Evolutionary conservation across 2,329 filamentous ascomycete genomes (phyloP).

Genomic region (Xylariomycetidae sp.): DNA sequence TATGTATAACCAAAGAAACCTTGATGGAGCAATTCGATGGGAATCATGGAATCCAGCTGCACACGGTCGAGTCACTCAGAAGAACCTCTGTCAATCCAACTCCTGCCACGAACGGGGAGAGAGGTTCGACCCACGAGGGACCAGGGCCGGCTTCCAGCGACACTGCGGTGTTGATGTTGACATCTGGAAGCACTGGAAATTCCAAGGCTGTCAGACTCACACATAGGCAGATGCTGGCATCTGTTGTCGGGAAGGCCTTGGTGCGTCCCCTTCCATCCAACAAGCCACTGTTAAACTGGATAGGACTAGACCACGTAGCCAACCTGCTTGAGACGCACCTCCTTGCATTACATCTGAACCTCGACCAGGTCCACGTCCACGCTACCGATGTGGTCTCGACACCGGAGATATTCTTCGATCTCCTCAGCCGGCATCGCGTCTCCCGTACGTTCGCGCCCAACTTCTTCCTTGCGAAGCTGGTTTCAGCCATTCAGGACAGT

Average conservation of each 20-base stretch:
- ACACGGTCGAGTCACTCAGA: too few relatives aligned
- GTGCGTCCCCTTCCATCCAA: slow-evolving; percentile 20
- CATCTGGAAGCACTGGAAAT: slow-evolving; percentile 45
- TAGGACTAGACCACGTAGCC: slow-evolving; percentile 48
- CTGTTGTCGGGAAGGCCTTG: slow-evolving; percentile 33
- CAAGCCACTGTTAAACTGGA: slow-evolving; percentile 39
- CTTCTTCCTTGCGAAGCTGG: slow-evolving; percentile 27
- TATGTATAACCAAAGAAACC: too few relatives aligned
- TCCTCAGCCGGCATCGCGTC: slow-evolving; percentile 34
- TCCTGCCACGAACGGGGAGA: too few relatives aligned
- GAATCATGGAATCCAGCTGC: too few relatives aligned
- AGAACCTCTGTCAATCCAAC: too few relatives aligned
- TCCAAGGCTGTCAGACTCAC: slow-evolving; percentile 42
- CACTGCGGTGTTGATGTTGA: too few relatives aligned
- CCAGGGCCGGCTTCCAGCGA: too few relatives aligned
- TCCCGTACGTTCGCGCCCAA: slow-evolving; percentile 38
- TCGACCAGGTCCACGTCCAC: slow-evolving; percentile 39
- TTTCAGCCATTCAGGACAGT: background rate
- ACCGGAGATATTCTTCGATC: slow-evolving; percentile 33
- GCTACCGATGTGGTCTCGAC: slow-evolving; percentile 32
- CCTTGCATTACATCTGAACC: slow-evolving; percentile 34
- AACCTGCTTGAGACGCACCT: slow-evolving; percentile 47
- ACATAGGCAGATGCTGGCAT: slow-evolving; percentile 35
- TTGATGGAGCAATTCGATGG: too few relatives aligned
- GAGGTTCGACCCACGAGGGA: too few relatives aligned